Evolutionary conservation across 192 early-diverging fungal genomes (phyloP).

Genomic region (Powellomyces hirtus): DNA sequence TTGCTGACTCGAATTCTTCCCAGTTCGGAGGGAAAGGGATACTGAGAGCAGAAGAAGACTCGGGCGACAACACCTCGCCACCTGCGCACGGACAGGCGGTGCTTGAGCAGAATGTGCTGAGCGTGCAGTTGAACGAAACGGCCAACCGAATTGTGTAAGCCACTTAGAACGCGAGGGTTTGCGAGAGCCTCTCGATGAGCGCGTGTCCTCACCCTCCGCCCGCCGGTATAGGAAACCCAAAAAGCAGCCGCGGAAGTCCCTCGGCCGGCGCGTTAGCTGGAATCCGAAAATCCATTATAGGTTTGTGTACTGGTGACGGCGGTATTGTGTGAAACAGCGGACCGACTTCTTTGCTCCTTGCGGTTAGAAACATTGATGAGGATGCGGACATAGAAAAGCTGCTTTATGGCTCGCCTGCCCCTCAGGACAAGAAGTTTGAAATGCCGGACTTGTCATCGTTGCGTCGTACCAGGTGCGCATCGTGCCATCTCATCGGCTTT

Average conservation of each 20-base stretch:
- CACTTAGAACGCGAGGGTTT: neutral
- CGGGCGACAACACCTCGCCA: neutral
- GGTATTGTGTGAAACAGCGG: neutral
- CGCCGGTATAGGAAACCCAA: neutral
- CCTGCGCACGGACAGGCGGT: neutral
- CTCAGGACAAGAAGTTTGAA: slow-evolving; percentile 1
- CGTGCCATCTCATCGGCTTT: neutral
- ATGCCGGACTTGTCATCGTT: slow-evolving; percentile 24
- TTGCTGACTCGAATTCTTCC: neutral
- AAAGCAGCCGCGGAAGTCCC: slow-evolving; percentile 14
- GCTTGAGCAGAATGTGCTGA: neutral
- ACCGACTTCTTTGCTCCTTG: too few species aligned
- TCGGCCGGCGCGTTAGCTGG: slow-evolving; percentile 23
- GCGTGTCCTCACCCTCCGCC: neutral
- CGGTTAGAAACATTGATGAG: neutral
- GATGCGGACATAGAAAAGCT: neutral
- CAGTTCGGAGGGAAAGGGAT: neutral
- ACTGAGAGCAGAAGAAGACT: neutral
- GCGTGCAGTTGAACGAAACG: neutral
- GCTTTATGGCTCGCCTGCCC: neutral
- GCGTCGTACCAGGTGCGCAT: slow-evolving; percentile 16
- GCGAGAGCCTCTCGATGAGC: neutral
- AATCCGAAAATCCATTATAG: slow-evolving; percentile 17
- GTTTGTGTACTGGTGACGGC: neutral
- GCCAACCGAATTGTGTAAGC: neutral